Conservation (phyloP, 148 eudicot species). For the Chenopodium formosanum region DNA sequence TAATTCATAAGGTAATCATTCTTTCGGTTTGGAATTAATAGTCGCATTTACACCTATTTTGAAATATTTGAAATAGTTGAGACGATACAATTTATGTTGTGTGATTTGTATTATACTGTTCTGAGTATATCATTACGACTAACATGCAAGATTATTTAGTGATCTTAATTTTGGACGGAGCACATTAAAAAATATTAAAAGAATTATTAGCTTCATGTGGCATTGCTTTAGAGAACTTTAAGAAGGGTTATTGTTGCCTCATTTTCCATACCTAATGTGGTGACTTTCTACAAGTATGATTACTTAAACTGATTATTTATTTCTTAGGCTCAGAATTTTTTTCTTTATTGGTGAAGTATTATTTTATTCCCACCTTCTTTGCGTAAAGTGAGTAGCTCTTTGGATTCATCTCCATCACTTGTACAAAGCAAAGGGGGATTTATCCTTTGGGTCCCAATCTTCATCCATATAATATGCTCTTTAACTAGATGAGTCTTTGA, state of each 20-base stretch:
- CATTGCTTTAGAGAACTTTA: neutral
- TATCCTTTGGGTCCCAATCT: constrained; percentile 6
- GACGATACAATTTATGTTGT: no score
- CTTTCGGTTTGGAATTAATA: neutral
- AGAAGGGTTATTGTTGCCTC: neutral
- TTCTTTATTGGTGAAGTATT: neutral
- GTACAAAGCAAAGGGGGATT: neutral
- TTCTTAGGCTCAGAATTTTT: neutral
- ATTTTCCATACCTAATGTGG: constrained; percentile 24
- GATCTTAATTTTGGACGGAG: neutral
- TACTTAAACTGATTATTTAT: neutral
- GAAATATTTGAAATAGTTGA: no score
- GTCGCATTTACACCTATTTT: neutral
- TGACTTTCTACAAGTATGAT: constrained; percentile 22
- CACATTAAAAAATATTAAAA: neutral
- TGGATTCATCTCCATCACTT: constrained; percentile 8
- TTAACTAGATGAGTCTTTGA: neutral
- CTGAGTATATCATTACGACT: no score
- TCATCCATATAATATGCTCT: neutral
- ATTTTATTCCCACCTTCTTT: constrained; percentile 18
- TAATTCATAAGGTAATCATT: neutral
- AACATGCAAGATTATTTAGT: neutral
- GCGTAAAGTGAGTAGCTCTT: constrained; percentile 21
- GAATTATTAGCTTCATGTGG: neutral
- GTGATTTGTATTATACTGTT: no score